Conservation (phyloP, 345 rosid genomes). For the Acer yangbiense region DNA sequence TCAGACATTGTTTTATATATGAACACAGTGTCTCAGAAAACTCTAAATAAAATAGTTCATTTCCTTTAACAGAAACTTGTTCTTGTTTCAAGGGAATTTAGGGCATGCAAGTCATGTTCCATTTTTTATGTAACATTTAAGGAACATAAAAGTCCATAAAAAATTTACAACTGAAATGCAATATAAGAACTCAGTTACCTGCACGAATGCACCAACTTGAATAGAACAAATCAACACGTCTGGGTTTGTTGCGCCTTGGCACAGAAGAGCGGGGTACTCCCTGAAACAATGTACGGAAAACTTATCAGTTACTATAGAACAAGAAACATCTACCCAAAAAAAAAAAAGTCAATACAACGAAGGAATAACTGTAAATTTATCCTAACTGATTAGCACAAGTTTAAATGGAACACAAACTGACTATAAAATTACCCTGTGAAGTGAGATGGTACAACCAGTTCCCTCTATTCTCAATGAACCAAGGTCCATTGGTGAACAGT, state of each 20-base stretch:
- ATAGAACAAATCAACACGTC: conserved; percentile 88
- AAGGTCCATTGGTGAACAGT: neutral
- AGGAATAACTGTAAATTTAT: neutral
- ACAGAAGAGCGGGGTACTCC: conserved; percentile 75
- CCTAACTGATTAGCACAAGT: neutral
- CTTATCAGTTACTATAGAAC: conserved; percentile 11
- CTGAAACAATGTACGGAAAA: conserved; percentile 42
- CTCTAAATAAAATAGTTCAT: neutral
- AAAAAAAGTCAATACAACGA: neutral
- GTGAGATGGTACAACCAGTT: neutral
- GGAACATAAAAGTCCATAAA: neutral
- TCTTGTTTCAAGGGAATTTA: neutral
- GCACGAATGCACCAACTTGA: conserved; percentile 97
- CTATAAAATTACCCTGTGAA: neutral
- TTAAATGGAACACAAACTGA: neutral
- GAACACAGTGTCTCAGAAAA: neutral
- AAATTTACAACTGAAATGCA: conserved; percentile 4
- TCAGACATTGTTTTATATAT: neutral
- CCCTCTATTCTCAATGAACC: neutral
- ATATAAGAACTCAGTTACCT: conserved; percentile 44
- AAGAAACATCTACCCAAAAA: neutral
- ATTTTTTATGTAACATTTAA: neutral
- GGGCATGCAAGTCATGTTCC: neutral
- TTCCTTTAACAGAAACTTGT: neutral
- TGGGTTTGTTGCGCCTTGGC: conserved; percentile 74